Base-by-base conservation (phyloP, 345 rosid species). In the Brassica nigra region DNA sequence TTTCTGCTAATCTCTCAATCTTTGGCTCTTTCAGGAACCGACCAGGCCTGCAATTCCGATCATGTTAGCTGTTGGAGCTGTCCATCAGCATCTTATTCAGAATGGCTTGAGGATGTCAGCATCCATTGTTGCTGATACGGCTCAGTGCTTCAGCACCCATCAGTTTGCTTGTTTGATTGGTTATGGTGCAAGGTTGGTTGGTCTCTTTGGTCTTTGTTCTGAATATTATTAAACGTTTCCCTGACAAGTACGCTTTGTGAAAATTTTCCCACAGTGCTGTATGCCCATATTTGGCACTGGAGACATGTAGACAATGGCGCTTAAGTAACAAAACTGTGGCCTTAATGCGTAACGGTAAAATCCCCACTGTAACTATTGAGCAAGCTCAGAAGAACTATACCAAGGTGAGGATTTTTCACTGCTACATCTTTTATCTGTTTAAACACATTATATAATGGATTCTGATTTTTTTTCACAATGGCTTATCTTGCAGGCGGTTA, bases 101-200 rank as follows among this genome's bases (percentile, higher is more conserved):
- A 95, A 95, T 78, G 98, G 99, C 63, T 80, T 93, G 84, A 86
- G 99, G 58, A 91, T 90, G 97, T 93, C 96, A 71, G 91, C 96
- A 82, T 95, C 98, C 69, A 90, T 95, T 63, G 86, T 95, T 66
- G 98, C 95, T 33, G 98, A 95, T 72, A 95, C 97, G 30, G 98
- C 98, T 33, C 99, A 95, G 80, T 95, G 99, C 83, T 95, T 95
- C 86, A 95, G 98, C 82, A 95, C 99, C 3, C 99, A 95, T 90
- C 99, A 95, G 49, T 95, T 95, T 80, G 98, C 98, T 64, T 93
- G 99, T 88, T 80, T 95, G 85, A 90, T 95, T 75, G 99, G 98
- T 83, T 93, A 91, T 85, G 99, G 99, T 69, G 99, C 99, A 78
- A 95, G 99, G 99, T 95, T 63, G 99, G 99, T 95, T 63, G 12